A percentile compares a stretch with the other conserved stretches of the same genome.
Evolutionary conservation across 441 rosid species (phyloP).

Genomic region (Jatropha multifida): DNA sequence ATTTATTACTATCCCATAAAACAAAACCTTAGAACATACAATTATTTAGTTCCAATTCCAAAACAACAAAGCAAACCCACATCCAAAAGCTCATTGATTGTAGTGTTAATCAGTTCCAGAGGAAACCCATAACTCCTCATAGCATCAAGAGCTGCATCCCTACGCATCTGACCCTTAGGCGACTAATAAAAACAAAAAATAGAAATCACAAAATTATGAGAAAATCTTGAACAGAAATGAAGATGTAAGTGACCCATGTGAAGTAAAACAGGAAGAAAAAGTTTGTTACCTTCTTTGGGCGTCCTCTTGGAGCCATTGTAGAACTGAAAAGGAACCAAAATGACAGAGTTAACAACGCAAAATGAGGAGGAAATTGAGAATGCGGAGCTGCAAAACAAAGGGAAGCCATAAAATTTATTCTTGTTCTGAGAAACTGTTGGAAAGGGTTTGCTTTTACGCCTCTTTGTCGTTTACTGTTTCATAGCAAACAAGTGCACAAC

Average conservation of each 20-base stretch:
- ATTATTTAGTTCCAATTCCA: not conserved
- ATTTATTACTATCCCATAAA: not conserved
- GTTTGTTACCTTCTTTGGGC: too few species aligned
- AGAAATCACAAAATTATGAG: not conserved
- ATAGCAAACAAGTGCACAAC: too few species aligned
- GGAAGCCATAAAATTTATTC: too few species aligned
- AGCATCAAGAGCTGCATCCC: conserved; percentile 51
- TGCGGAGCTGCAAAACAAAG: too few species aligned
- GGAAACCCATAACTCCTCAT: conserved; percentile 39
- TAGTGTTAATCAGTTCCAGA: conserved; percentile 15
- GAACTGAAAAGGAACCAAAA: too few species aligned
- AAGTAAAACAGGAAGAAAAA: not conserved
- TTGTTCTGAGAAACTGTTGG: too few species aligned
- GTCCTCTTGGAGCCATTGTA: too few species aligned
- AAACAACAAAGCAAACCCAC: conserved; percentile 28
- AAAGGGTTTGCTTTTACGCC: too few species aligned
- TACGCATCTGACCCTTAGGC: conserved; percentile 30
- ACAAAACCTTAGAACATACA: not conserved
- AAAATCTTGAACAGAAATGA: not conserved
- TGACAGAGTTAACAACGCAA: too few species aligned
- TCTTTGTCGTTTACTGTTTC: too few species aligned
- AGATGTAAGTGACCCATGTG: not conserved
- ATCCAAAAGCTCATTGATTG: conserved; percentile 35
- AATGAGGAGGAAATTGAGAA: too few species aligned
- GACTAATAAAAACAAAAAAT: not conserved